Percentiles rank a stretch among this genome's conserved stretches.
Conservation (phyloP, 768 basidiomycete species). For the Boletus reticulatus region DNA sequence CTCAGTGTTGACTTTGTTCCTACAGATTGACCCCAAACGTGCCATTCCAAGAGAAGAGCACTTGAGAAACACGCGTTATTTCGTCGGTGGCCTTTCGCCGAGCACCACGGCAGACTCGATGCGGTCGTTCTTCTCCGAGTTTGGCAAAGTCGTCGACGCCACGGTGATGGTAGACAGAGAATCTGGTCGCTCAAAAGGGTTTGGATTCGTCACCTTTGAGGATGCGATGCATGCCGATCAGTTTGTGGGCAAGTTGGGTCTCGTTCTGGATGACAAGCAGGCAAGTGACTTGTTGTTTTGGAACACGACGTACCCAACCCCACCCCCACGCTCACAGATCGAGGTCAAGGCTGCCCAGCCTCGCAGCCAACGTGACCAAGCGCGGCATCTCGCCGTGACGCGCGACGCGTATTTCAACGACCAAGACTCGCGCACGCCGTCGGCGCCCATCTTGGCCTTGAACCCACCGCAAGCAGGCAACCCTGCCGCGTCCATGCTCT, state of each 20-base stretch:
- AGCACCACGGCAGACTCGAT: slow-evolving; percentile 69
- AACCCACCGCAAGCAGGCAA: slow-evolving; percentile 36
- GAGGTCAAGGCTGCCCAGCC: slow-evolving; percentile 84
- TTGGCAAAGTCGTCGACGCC: slow-evolving; percentile 79
- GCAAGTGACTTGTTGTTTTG: slow-evolving; percentile 35
- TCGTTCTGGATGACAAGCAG: slow-evolving; percentile 75
- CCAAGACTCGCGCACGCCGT: slow-evolving; percentile 35
- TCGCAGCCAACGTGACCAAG: slow-evolving; percentile 58
- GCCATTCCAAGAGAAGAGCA: slow-evolving; percentile 85
- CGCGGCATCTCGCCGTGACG: slow-evolving; percentile 30
- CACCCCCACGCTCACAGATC: slow-evolving; percentile 45
- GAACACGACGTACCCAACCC: too few species aligned
- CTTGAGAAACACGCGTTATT: slow-evolving; percentile 71
- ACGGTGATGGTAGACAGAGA: slow-evolving; percentile 87
- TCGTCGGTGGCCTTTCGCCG: slow-evolving; percentile 74
- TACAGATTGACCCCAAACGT: slow-evolving; percentile 83
- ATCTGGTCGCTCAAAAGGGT: slow-evolving; percentile 72
- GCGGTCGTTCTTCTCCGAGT: slow-evolving; percentile 65
- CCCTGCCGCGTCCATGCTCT: slow-evolving; percentile 32
- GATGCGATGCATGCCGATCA: slow-evolving; percentile 61
- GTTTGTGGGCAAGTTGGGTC: slow-evolving; percentile 63
- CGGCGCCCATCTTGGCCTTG: slow-evolving; percentile 31
- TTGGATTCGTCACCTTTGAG: slow-evolving; percentile 83
- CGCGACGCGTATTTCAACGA: slow-evolving; percentile 35
- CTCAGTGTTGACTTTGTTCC: neutral